Conservation (phyloP, 768 basidiomycete species). For the Lactarius pseudohatsudake region DNA sequence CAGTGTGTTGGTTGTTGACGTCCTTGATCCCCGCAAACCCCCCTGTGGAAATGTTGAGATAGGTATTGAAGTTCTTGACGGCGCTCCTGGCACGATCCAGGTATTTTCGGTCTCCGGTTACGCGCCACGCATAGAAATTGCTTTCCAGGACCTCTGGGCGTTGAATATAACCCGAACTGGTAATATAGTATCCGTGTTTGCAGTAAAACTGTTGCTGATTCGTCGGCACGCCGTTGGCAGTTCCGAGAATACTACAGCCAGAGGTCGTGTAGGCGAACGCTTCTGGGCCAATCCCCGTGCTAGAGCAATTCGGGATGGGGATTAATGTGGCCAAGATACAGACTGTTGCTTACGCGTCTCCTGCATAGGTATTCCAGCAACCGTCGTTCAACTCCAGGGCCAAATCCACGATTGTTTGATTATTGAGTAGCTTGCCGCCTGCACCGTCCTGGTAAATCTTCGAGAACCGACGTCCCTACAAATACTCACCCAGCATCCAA, state of each 20-base stretch:
- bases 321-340: neutral
- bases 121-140: slow-evolving; percentile 78
- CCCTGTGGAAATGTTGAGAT: slow-evolving; percentile 45
- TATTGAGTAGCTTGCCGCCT: slow-evolving; percentile 69
- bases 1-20: slow-evolving; percentile 46
- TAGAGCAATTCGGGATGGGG: slow-evolving; percentile 31
- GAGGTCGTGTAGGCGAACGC: slow-evolving; percentile 58
- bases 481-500: slow-evolving; percentile 60
- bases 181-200: slow-evolving; percentile 64
- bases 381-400: slow-evolving; percentile 64
- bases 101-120: slow-evolving; percentile 69
- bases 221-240: slow-evolving; percentile 35
- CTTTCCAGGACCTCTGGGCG: slow-evolving; percentile 79
- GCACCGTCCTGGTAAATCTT: slow-evolving; percentile 1
- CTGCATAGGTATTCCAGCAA: slow-evolving; percentile 80
- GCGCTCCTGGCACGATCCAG: slow-evolving; percentile 62
- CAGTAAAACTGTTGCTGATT: slow-evolving; percentile 53
- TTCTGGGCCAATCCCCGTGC: slow-evolving; percentile 79
- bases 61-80: slow-evolving; percentile 57
- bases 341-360: slow-evolving; percentile 52
- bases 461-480: neutral
- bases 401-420: slow-evolving; percentile 63
- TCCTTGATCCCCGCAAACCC: slow-evolving; percentile 57
- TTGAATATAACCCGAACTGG: slow-evolving; percentile 53
- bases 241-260: slow-evolving; percentile 64